phyloP scores from a whole-genome alignment of 1,284 basidiomycete genomes.

The Trichosporon coremiiforme region DNA sequence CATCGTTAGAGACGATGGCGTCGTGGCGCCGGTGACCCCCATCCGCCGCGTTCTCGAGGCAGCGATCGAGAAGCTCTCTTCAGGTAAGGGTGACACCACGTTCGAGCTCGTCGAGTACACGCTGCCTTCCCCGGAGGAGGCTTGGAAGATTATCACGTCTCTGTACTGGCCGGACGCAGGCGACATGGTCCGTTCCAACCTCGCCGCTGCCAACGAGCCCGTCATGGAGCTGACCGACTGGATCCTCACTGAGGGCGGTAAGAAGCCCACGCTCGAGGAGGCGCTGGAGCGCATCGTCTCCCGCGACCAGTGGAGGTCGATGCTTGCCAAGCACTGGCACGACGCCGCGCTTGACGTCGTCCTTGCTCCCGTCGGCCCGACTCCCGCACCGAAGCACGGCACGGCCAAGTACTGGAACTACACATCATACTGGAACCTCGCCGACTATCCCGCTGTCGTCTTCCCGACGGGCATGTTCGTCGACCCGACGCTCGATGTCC shows the following conservation, averaged over 20 bases:
- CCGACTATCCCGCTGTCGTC: conserved; percentile 67
- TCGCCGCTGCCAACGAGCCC: conserved; percentile 42
- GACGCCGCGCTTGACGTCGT: conserved; percentile 46
- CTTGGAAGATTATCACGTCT: conserved; percentile 40
- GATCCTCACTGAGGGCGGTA: conserved; percentile 34
- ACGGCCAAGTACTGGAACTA: conserved; percentile 58
- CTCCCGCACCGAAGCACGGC: conserved; percentile 45
- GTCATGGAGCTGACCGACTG: conserved; percentile 47
- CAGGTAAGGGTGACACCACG: conserved; percentile 21
- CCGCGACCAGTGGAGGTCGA: conserved; percentile 43
- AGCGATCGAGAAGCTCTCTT: conserved; percentile 38
- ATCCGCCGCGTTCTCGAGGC: conserved; percentile 50
- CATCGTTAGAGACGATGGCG: conserved; percentile 55
- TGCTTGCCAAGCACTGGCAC: conserved; percentile 40
- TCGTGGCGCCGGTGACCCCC: conserved; percentile 52
- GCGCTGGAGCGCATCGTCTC: conserved; percentile 37
- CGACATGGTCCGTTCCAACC: conserved; percentile 32
- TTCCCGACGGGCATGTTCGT: conserved; percentile 65
- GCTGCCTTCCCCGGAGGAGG: conserved; percentile 33
- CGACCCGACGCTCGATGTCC: conserved; percentile 61
- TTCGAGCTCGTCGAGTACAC: conserved; percentile 43
- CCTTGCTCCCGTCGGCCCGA: conserved; percentile 45
- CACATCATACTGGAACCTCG: conserved; percentile 67
- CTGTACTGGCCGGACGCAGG: conserved; percentile 53
- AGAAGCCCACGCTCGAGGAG: neutral